phyloP scores from a whole-genome alignment of 2,329 filamentous ascomycete genomes.

The Fusarium setosum region DNA sequence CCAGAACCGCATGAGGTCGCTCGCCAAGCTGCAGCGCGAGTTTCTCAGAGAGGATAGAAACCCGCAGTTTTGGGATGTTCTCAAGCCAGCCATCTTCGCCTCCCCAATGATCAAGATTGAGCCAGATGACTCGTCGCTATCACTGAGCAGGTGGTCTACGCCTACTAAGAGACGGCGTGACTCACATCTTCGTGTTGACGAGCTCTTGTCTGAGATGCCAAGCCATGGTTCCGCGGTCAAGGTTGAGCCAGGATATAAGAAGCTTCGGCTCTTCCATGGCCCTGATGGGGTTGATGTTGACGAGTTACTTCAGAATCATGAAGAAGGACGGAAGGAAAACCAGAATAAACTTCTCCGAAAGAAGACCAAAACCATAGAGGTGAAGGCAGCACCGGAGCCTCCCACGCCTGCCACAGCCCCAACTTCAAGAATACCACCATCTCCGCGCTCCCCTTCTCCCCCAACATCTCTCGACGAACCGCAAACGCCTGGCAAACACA shows the following conservation, averaged over 20 bases:
- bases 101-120: slow-evolving; percentile 36
- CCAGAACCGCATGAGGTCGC: slow-evolving; percentile 48
- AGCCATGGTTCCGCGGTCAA: slow-evolving; percentile 11
- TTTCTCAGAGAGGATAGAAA: slow-evolving; percentile 45
- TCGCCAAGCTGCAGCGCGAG: slow-evolving; percentile 51
- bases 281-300: slow-evolving; percentile 7
- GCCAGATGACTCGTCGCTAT: slow-evolving; percentile 18
- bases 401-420: background rate
- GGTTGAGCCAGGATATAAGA: slow-evolving; percentile 22
- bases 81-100: slow-evolving; percentile 34
- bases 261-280: slow-evolving; percentile 9
- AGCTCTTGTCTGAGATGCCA: slow-evolving; percentile 11
- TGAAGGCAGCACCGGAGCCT: background rate
- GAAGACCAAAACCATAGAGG: background rate
- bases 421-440: background rate
- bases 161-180: slow-evolving; percentile 1
- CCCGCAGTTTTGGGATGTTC: slow-evolving; percentile 46
- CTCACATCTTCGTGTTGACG: slow-evolving; percentile 15
- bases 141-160: slow-evolving; percentile 10
- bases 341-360: background rate
- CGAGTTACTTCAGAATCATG: slow-evolving; percentile 8
- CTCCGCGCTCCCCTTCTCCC: slow-evolving; percentile 1
- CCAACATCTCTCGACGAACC: background rate
- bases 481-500: slow-evolving; percentile 11
- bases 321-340: background rate